Conservation (phyloP, 495 filamentous ascomycete genomes). For the Bathelium albidoporum region DNA sequence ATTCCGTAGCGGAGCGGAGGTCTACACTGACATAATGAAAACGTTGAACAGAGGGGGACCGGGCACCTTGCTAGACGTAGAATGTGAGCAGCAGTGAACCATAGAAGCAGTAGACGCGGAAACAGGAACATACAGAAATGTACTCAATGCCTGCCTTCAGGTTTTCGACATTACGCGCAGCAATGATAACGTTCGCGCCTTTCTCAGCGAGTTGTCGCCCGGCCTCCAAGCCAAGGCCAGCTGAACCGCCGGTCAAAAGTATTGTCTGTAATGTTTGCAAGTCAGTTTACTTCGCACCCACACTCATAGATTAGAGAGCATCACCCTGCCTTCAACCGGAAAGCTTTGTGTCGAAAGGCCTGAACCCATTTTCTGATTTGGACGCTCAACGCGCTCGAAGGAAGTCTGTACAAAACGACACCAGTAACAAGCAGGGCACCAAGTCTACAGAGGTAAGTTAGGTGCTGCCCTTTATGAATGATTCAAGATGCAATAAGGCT, state of each 20-base stretch:
- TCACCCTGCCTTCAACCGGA: neutral
- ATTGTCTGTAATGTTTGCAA: constrained; percentile 3
- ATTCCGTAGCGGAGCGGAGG: constrained; percentile 3
- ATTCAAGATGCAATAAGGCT: no score
- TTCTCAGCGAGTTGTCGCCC: constrained; percentile 2
- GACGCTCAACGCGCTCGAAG: neutral
- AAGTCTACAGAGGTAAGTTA: no score
- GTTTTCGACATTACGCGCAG: constrained; percentile 1
- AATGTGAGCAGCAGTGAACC: neutral
- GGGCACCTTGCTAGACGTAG: neutral
- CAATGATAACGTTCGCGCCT: constrained; percentile 9
- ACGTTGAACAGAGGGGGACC: neutral
- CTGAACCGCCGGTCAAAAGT: constrained; percentile 3
- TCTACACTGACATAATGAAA: constrained; percentile 9
- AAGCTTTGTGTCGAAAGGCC: neutral
- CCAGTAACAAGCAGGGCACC: no score
- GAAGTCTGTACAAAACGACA: no score
- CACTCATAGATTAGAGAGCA: neutral
- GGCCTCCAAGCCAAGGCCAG: constrained; percentile 1
- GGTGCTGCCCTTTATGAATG: no score
- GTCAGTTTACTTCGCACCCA: neutral
- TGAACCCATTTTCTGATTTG: neutral
- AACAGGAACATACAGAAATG: neutral
- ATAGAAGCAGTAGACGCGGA: neutral
- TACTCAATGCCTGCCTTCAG: constrained; percentile 3